Evolutionary conservation across 2,329 filamentous ascomycete genomes (phyloP).

Genomic region (Coniochaeta hoffmannii): DNA sequence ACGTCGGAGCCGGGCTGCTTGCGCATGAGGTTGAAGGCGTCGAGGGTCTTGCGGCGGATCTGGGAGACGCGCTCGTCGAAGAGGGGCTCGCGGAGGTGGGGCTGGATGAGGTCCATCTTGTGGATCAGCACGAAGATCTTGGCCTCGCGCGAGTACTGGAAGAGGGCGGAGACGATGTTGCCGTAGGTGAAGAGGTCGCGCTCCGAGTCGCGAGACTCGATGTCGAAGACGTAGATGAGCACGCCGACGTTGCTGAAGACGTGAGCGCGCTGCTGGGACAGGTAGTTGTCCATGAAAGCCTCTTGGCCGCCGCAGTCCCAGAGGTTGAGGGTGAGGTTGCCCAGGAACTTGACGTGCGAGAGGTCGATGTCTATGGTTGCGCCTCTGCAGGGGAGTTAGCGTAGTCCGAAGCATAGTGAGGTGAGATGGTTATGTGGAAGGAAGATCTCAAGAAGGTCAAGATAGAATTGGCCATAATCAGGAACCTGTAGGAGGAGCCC

Average conservation of each 20-base stretch:
- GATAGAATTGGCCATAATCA: too few species aligned
- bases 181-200: conserved; percentile 89
- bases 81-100: conserved; percentile 67
- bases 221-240: conserved; percentile 98
- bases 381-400: conserved; percentile 41
- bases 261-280: conserved; percentile 88
- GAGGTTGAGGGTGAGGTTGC: conserved; percentile 91
- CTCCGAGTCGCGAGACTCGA: conserved; percentile 90
- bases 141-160: conserved; percentile 73
- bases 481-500: too few species aligned
- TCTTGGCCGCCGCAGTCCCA: conserved; percentile 99
- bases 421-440: too few species aligned
- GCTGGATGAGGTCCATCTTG: conserved; percentile 96
- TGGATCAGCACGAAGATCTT: conserved; percentile 93
- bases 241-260: conserved; percentile 96
- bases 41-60: conserved; percentile 65
- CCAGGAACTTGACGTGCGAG: conserved; percentile 97
- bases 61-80: conserved; percentile 77
- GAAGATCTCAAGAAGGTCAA: too few species aligned
- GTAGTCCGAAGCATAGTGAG: not conserved
- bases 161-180: conserved; percentile 79
- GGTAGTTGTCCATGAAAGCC: conserved; percentile 97
- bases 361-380: conserved; percentile 98
- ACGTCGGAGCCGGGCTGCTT: conserved; percentile 21
- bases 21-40: conserved; percentile 36